A percentile compares a stretch with the other conserved stretches of the same genome.
Conservation (phyloP, 1,284 basidiomycete genomes). For the Vanrija sp. region DNA sequence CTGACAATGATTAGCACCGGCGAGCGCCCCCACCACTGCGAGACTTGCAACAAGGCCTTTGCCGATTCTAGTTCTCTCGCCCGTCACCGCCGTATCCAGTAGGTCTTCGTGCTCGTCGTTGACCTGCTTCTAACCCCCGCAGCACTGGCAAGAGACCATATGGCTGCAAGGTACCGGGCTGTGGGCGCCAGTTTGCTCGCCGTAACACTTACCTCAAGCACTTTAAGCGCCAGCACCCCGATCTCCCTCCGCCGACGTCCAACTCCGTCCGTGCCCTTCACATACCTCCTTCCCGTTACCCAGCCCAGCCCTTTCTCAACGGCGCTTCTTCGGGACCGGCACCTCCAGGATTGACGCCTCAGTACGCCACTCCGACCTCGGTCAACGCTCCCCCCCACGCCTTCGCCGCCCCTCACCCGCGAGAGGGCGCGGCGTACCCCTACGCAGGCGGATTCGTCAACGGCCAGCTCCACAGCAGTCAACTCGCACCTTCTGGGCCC, state of each 20-base stretch:
- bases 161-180: constrained; percentile 32
- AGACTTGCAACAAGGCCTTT: constrained; percentile 54
- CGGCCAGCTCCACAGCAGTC: constrained; percentile 15
- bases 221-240: constrained; percentile 39
- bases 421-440: constrained; percentile 35
- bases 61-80: constrained; percentile 58
- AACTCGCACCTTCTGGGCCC: constrained; percentile 7
- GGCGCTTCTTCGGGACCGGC: constrained; percentile 1
- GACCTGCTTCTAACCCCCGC: neutral
- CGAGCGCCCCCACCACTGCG: constrained; percentile 57
- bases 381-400: constrained; percentile 20
- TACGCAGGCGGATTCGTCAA: constrained; percentile 31
- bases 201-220: constrained; percentile 45
- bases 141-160: constrained; percentile 45
- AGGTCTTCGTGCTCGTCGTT: constrained; percentile 28
- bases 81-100: constrained; percentile 56
- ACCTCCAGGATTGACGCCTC: constrained; percentile 5
- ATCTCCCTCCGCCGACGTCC: constrained; percentile 32
- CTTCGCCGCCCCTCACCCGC: constrained; percentile 42
- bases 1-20: constrained; percentile 49
- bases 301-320: constrained; percentile 12
- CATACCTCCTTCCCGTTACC: constrained; percentile 8
- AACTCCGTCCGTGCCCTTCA: constrained; percentile 19
- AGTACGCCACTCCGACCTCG: constrained; percentile 24
- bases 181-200: constrained; percentile 38